Percentiles rank a stretch among this genome's conserved stretches.
Conservation (phyloP, 2,329 filamentous ascomycete species). For the Phaeosphaeria sp. region DNA sequence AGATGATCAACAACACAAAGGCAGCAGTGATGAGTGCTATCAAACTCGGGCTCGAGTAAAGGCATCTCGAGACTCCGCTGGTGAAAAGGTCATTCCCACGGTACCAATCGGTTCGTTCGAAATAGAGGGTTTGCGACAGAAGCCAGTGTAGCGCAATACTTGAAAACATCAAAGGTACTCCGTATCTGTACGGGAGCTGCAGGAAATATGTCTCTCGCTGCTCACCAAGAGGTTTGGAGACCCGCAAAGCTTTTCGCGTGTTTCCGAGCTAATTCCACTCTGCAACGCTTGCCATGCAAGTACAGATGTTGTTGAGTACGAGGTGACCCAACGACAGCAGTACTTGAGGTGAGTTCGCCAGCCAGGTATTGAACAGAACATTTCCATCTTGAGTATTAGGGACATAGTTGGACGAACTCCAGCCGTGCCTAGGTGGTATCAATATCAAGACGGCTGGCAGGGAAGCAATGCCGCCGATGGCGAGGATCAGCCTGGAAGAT, state of each 20-base stretch:
- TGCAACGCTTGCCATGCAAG: constrained; percentile 52
- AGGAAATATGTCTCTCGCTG: constrained; percentile 2
- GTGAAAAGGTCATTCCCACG: neutral
- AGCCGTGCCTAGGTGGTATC: no score
- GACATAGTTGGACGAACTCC: no score
- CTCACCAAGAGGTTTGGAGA: neutral
- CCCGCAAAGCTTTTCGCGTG: neutral
- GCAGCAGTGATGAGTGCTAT: neutral
- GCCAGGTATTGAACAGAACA: constrained; percentile 28
- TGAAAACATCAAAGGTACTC: neutral
- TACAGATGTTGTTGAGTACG: constrained; percentile 54
- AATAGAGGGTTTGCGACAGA: neutral
- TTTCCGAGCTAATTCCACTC: constrained; percentile 54
- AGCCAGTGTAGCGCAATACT: neutral
- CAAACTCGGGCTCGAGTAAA: neutral
- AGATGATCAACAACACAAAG: neutral
- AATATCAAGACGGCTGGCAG: no score
- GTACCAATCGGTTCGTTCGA: neutral
- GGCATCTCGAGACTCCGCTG: neutral
- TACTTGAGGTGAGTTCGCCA: constrained; percentile 57
- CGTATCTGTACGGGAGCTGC: neutral
- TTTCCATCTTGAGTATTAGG: no score
- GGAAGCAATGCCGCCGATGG: no score
- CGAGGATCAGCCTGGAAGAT: neutral
- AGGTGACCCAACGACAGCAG: constrained; percentile 55